Evolutionary conservation across 169 alveolate species (phyloP).

Genomic region (Cryptosporidium meleagridis): DNA sequence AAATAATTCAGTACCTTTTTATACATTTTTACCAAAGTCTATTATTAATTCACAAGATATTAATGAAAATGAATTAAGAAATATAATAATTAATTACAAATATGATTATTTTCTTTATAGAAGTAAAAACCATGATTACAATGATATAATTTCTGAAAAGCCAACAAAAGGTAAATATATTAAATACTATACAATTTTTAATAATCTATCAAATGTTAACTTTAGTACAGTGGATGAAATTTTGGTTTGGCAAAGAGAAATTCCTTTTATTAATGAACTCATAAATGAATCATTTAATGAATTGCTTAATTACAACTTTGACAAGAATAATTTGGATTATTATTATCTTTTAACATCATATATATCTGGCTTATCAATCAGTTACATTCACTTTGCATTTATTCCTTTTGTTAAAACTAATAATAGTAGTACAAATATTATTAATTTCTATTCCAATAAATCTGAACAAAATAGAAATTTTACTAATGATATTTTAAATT

Average conservation of each 20-base stretch:
- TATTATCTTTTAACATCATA: conserved; percentile 29
- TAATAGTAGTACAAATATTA: background rate
- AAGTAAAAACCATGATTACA: background rate
- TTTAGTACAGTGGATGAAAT: conserved; percentile 43
- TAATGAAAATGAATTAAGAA: background rate
- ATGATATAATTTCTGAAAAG: background rate
- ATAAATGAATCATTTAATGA: conserved; percentile 57
- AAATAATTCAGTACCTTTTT: background rate
- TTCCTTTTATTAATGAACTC: conserved; percentile 52
- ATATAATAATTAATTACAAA: conserved; percentile 12
- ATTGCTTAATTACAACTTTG: background rate
- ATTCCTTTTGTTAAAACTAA: conserved; percentile 17
- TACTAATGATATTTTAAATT: background rate
- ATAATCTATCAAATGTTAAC: conserved; percentile 27
- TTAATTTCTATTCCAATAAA: background rate
- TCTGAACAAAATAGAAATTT: background rate
- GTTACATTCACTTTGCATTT: conserved; percentile 47
- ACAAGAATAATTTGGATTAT: conserved; percentile 9
- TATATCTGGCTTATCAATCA: conserved; percentile 47
- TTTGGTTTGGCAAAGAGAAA: conserved; percentile 70
- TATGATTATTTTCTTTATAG: conserved; percentile 14
- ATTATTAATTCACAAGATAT: background rate
- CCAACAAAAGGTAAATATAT: background rate
- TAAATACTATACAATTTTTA: conserved; percentile 29
- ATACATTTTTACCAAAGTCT: background rate